Percentiles rank a stretch among this genome's conserved stretches.
These are phyloP conservation scores for Leccinum griseonigrum DNA, from an alignment of 1,284 basidiomycete species.

Conservation along the genomic window DNA sequence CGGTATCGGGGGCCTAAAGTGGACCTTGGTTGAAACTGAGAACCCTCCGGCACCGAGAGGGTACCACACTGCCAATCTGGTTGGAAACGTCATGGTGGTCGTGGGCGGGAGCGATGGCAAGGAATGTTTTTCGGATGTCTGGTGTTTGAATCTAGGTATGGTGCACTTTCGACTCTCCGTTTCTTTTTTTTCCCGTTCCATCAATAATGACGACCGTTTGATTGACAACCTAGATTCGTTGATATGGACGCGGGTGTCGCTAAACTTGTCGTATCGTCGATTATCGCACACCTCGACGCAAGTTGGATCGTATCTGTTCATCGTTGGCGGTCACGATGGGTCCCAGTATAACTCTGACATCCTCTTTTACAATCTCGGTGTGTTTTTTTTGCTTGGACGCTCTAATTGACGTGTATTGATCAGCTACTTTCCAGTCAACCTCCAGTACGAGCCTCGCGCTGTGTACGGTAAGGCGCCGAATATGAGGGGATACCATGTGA, in stretches of 20 bases:
- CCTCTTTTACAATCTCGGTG: conserved; percentile 84
- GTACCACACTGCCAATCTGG: conserved; percentile 88
- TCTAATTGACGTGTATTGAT: background rate
- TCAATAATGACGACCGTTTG: conserved; percentile 3
- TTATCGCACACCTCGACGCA: conserved; percentile 87
- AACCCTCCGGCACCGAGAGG: conserved; percentile 70
- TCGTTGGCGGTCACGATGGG: conserved; percentile 87
- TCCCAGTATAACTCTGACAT: conserved; percentile 79
- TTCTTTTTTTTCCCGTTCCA: background rate
- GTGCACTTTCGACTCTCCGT: background rate
- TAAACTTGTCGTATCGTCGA: conserved; percentile 59
- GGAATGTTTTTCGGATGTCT: conserved; percentile 84
- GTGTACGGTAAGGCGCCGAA: conserved; percentile 70
- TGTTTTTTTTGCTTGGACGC: conserved; percentile 17
- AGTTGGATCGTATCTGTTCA: conserved; percentile 91
- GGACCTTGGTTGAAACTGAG: conserved; percentile 58
- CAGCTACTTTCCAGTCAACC: conserved; percentile 47
- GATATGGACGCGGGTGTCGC: conserved; percentile 66
- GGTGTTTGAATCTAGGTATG: conserved; percentile 82
- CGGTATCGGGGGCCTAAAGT: conserved; percentile 46
- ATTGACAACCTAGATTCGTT: conserved; percentile 53
- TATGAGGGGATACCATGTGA: conserved; percentile 80
- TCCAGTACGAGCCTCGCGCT: conserved; percentile 61
- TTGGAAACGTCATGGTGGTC: conserved; percentile 82
- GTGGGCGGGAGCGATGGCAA: conserved; percentile 80